Conservation (phyloP, 306 rosid species). For the Abrus precatorius region DNA sequence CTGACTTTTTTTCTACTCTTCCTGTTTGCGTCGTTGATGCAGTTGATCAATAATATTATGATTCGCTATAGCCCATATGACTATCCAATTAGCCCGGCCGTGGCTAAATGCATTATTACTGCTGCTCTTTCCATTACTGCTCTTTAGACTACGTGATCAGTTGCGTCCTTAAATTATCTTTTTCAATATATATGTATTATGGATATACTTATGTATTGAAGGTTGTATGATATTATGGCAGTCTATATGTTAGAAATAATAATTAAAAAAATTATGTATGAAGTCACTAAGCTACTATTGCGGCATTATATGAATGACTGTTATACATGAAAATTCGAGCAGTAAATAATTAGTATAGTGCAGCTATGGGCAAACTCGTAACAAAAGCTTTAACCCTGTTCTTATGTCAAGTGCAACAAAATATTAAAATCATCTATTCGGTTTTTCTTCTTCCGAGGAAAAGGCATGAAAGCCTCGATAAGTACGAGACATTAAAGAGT, state of each 20-base stretch:
- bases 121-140: conserved; percentile 34
- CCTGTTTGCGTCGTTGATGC: conserved; percentile 35
- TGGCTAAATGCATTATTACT: conserved; percentile 30
- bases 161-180: not conserved
- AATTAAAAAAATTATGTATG: conserved; percentile 14
- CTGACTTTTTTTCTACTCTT: not conserved
- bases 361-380: not conserved
- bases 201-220: conserved; percentile 14
- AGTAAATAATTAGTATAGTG: not conserved
- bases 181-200: conserved; percentile 18
- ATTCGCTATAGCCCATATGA: not conserved
- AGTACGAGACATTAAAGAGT: too few species aligned
- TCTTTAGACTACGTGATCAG: conserved; percentile 35
- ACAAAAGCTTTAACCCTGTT: not conserved
- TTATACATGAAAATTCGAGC: not conserved
- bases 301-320: not conserved
- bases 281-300: not conserved
- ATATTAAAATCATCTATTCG: not conserved
- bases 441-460: too few species aligned
- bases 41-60: conserved; percentile 43
- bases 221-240: conserved; percentile 20
- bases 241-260: conserved; percentile 26
- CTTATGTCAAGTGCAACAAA: not conserved
- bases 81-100: not conserved
- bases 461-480: too few species aligned